Evolutionary conservation across 441 rosid species (phyloP), one percentile per base, ranked within the genome.

Genomic region (Rhodomyrtus psidioides): DNA sequence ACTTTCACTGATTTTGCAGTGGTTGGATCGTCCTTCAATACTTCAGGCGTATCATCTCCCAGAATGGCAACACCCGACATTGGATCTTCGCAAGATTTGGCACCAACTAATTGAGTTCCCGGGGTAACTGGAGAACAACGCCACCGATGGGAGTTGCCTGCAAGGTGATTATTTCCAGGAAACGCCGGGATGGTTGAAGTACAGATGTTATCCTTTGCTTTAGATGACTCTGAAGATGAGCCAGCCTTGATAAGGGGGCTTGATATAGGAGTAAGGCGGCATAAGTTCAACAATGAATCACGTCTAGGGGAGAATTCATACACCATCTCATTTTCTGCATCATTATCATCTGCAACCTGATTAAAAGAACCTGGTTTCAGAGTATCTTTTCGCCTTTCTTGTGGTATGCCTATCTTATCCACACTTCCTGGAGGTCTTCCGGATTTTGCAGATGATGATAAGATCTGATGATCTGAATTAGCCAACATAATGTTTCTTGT

Each of bases 1-100:
- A 88, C 89, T 87, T 89, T 92, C 84, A 93, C 91, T 70, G 93
- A 60, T 84, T 90, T 81, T 81, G 60, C 34, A 34, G 89, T 86
- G 9, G 89, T 86, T 12, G 92, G 76, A 84, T 87, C 85, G 49
- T 92, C 94, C 86, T 89, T 88, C 88, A 92, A 88, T 57, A 91
- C 89, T 84, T 93, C 94, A n/a, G 92, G 94, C 7, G 91, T 89
- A 65, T 92, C 94, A 83, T 92, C 95, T 87, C 89, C 93, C 55
- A 88, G 53, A 81, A 83, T 83, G 74, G 82, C 85, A 58, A 57
- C 34, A 27, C 62, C 90, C 15, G 82, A 88, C 55, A 88, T 88
- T 21, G 83, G 86, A 44, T 46, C 91, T 87, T 88, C 85, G n/a
- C 55, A 86, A 83, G 42, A 85, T 84, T 91, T 89, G 65, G 57